Conservation (phyloP, 257 asterid genomes). For the Solanum pimpinellifolium region DNA sequence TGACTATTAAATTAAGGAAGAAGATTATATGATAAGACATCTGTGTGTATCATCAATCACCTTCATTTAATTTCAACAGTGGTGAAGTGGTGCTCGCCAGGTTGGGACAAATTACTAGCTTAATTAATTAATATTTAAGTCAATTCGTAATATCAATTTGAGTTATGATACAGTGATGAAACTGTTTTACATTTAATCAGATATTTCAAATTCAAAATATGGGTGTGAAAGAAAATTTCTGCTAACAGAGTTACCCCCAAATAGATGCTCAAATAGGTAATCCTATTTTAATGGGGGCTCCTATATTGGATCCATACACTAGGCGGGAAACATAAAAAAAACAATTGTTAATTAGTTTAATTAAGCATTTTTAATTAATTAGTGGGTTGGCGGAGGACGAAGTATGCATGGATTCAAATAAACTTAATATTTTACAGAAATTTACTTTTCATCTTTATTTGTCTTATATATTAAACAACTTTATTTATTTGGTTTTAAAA, state of each 20-base stretch:
- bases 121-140: background rate
- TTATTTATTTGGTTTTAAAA: no score
- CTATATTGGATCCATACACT: no score
- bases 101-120: background rate
- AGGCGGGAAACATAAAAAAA: no score
- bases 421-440: background rate
- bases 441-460: background rate
- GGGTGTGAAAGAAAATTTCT: no score
- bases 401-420: background rate
- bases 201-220: accelerated
- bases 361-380: background rate
- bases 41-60: background rate
- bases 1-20: background rate
- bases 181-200: no score
- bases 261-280: no score
- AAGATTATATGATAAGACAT: background rate
- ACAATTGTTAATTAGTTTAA: background rate
- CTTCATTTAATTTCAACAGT: background rate
- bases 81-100: background rate
- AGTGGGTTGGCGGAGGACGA: background rate
- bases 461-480: no score
- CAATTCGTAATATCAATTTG: no score
- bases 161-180: no score
- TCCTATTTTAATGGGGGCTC: no score
- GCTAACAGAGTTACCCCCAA: accelerated